Base-by-base conservation (phyloP, 345 rosid species). In the Eucalyptus globulus region DNA sequence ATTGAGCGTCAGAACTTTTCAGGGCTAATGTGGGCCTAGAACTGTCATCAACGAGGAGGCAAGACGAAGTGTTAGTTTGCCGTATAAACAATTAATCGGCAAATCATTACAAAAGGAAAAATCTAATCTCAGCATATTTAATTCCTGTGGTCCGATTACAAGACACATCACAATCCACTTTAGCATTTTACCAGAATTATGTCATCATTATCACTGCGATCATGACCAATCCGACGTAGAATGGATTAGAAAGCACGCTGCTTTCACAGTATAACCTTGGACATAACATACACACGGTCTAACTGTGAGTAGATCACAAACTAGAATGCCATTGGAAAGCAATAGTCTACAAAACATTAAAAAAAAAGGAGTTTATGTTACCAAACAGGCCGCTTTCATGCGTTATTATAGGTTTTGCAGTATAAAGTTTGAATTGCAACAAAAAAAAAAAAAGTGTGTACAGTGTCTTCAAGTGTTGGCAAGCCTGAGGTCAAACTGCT, bases 391-490 rank as follows among this genome's bases (percentile, higher is more conserved):
- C 11, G 1, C 76, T 65, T 65, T 65, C 76, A n/a, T 65, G 37
- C 40, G 40, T 65, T n/a, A 65, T 15, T 65, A 15, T n/a, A 65
- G 37, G 11, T 65, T 65, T 65, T 8, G 76, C 76, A n/a, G 76
- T 65, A 65, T 65, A 14, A 65, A 65, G 76, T 62, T 27, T 14
- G 69, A 62, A 62, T 62, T 62, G 69, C 69, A 29, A 60, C 69
- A 37, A 37, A 37, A 37, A 37, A 60, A 60, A 60, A 60, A 60
- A 53, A 89, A 96, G 97, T 93, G 95, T 97, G 90, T 97, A 97
- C 91, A 96, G 97, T 92, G 93, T 96, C 90, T 97, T 95, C 92
- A 95, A 95, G 92, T 93, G 96, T 17, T 97, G 99, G 98, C 99
- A 95, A 91, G 94, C 93, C 89, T 97, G 98, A 88, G 94, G 89